Evolutionary conservation across 2,329 filamentous ascomycete genomes (phyloP).

Genomic region (Fusarium sp.): DNA sequence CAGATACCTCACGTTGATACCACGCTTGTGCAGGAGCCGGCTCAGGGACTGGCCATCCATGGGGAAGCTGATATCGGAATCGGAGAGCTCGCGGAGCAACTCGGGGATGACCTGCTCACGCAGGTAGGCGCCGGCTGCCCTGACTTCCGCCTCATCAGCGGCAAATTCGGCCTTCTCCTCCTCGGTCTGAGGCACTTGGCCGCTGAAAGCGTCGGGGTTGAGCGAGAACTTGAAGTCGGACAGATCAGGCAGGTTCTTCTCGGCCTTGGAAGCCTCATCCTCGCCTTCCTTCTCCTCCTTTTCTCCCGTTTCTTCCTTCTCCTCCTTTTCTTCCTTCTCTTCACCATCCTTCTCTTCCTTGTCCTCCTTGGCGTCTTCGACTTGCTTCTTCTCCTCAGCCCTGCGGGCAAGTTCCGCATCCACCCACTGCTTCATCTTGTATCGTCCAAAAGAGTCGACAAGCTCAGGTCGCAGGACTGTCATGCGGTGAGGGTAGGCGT

Average conservation of each 20-base stretch:
- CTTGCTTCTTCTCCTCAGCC: slow-evolving; percentile 49
- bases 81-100: slow-evolving; percentile 86
- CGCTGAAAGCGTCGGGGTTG: slow-evolving; percentile 96
- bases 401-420: slow-evolving; percentile 79
- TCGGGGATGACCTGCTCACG: slow-evolving; percentile 83
- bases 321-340: slow-evolving; percentile 51
- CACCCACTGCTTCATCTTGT: slow-evolving; percentile 90
- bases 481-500: slow-evolving; percentile 93
- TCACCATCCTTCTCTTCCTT: slow-evolving; percentile 47
- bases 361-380: slow-evolving; percentile 41
- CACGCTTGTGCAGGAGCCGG: slow-evolving; percentile 91
- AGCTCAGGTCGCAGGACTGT: slow-evolving; percentile 91
- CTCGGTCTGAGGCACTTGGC: slow-evolving; percentile 88
- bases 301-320: slow-evolving; percentile 42
- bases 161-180: slow-evolving; percentile 88
- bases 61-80: slow-evolving; percentile 95
- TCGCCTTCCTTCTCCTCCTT: slow-evolving; percentile 48
- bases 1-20: slow-evolving; percentile 97
- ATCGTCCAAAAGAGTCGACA: slow-evolving; percentile 85
- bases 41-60: slow-evolving; percentile 97
- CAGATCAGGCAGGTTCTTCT: slow-evolving; percentile 78
- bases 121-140: slow-evolving; percentile 83
- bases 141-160: slow-evolving; percentile 89
- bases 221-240: slow-evolving; percentile 88
- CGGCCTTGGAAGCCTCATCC: slow-evolving; percentile 41